phyloP scores from a whole-genome alignment of 495 filamentous ascomycete species.

The Neurospora cerealis region DNA sequence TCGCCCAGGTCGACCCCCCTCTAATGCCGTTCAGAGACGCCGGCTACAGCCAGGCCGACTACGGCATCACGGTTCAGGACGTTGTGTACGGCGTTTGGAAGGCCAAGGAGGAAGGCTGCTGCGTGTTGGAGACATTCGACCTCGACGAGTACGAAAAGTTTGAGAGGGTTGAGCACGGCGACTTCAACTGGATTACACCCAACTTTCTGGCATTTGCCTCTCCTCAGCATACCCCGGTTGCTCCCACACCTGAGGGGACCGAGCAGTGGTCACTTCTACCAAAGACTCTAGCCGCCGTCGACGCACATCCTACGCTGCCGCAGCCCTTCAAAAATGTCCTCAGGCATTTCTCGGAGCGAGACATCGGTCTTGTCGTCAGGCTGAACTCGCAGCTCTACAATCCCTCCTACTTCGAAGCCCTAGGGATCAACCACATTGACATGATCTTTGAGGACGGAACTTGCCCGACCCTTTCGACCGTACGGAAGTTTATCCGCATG shows the following conservation, averaged over 20 bases:
- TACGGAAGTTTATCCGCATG: conserved; percentile 86
- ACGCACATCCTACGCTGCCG: conserved; percentile 52
- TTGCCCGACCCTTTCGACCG: conserved; percentile 75
- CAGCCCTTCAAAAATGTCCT: conserved; percentile 91
- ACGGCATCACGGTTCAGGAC: conserved; percentile 87
- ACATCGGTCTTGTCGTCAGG: conserved; percentile 87
- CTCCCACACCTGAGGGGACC: conserved; percentile 57
- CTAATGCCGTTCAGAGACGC: conserved; percentile 98
- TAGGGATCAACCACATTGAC: conserved; percentile 91
- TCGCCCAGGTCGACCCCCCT: conserved; percentile 90
- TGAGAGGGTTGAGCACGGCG: conserved; percentile 93
- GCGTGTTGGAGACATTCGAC: conserved; percentile 78
- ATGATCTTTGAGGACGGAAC: conserved; percentile 99
- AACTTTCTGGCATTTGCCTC: conserved; percentile 94
- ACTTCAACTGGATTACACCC: conserved; percentile 99
- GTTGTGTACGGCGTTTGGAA: conserved; percentile 98
- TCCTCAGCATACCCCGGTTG: conserved; percentile 69
- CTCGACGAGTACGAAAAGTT: conserved; percentile 95
- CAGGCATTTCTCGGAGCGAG: conserved; percentile 71
- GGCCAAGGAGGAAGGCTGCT: conserved; percentile 88
- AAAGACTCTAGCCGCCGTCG: conserved; percentile 54
- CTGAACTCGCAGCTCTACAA: conserved; percentile 95
- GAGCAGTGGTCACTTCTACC: conserved; percentile 65
- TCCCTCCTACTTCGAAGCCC: conserved; percentile 84
- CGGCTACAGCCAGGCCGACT: conserved; percentile 97